These are phyloP conservation scores for Grigorovia jiainica DNA, from an alignment of 805 yeast species.

Conservation along the genomic window DNA sequence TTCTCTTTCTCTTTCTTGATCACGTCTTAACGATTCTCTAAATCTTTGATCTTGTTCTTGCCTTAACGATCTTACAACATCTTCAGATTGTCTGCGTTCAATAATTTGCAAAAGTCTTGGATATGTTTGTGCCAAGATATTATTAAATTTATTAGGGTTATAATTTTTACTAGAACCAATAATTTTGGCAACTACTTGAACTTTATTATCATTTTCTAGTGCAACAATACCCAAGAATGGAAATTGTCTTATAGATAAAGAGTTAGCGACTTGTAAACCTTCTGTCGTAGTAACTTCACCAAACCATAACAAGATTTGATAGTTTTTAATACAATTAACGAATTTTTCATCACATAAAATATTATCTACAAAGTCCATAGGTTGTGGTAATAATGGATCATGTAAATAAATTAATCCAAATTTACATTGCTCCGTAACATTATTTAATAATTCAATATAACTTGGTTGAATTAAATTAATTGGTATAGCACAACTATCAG, in stretches of 20 bases:
- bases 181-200: constrained; percentile 24
- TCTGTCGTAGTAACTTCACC: constrained; percentile 78
- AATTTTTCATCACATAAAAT: constrained; percentile 46
- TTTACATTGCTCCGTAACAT: constrained; percentile 59
- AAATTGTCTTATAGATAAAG: constrained; percentile 57
- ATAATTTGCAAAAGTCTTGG: constrained; percentile 43
- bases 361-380: constrained; percentile 41
- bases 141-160: constrained; percentile 12
- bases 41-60: constrained; percentile 73
- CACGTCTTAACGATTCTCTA: constrained; percentile 58
- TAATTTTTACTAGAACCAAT: constrained; percentile 18
- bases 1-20: constrained; percentile 40
- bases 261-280: constrained; percentile 72
- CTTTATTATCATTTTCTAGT: constrained; percentile 40
- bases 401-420: constrained; percentile 69
- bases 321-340: constrained; percentile 37
- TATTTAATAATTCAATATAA: constrained; percentile 67
- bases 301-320: constrained; percentile 69
- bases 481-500: constrained; percentile 14
- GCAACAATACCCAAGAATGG: constrained; percentile 80
- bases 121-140: constrained; percentile 19
- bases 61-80: constrained; percentile 46
- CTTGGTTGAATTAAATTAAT: constrained; percentile 45
- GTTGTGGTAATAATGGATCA: constrained; percentile 60
- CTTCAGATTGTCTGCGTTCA: constrained; percentile 52